Base-by-base conservation (phyloP, 257 asterid species). In the Scutellaria galericulata region DNA sequence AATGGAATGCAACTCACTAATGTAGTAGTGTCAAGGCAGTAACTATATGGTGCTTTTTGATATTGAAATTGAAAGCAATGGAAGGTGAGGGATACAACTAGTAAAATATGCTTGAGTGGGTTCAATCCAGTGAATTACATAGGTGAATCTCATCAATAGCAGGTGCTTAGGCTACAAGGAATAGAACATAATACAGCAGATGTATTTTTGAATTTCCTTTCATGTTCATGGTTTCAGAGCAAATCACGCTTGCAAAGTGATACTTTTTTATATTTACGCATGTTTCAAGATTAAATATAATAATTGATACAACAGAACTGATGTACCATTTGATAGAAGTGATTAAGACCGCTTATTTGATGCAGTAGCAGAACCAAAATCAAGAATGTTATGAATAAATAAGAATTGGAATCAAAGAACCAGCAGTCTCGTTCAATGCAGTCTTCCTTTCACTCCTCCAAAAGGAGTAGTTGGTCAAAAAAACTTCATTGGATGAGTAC, bases 111-210 rank as follows among this genome's bases (percentile, higher is more conserved):
- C 14, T 66, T 27, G 39, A 31, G 1, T 42, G 22, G 44, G 60
- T n/a, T 3, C 35, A 55, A 22, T 9, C 39, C 37, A 31, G 37
- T 31, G 37, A 63, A 63, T 41, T 7, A 48, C 14, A 66, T 12
- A 20, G 31, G 35, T 9, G 7, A 47, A 48, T 66, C 37, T 40
- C 72, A 50, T 56, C 20, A 1, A 52, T 37, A 53, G 7, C 61
- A 50, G 62, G 62, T 37, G 9, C 39, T 24, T 52, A 12, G 39
- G 12, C 39, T 68, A 24, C 47, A 58, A 10, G 53, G 48, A 68
- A 15, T 11, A 40, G 51, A 39, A 53, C 52, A 53, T 68, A 39
- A 42, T 68, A 66, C 44, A 66, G 24, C 60, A 66, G n/a, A 66
- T 48, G n/a, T 51, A 13, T 15, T 18, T 67, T 67, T 51, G 31